Evolutionary conservation across 1,284 basidiomycete species (phyloP).

Genomic region (Tylopilus microsporus): DNA sequence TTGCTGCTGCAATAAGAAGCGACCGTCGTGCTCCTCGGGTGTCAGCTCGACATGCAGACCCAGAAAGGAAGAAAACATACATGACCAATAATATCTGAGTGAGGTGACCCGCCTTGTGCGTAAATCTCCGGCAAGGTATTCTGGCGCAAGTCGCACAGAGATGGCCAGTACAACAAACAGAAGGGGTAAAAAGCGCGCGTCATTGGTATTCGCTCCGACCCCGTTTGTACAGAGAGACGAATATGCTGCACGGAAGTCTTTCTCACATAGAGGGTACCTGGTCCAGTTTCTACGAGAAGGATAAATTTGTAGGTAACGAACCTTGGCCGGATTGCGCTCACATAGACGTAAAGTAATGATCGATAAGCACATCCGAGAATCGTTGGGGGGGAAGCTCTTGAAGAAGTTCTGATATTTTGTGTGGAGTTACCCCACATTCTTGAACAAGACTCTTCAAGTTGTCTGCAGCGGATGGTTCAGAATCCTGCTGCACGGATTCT

Average conservation of each 20-base stretch:
- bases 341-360: constrained; percentile 75
- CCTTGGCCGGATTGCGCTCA: constrained; percentile 34
- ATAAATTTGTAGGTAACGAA: constrained; percentile 4
- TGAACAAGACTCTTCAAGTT: constrained; percentile 78
- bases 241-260: constrained; percentile 78
- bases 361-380: constrained; percentile 68
- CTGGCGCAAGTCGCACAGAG: constrained; percentile 79
- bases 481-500: constrained; percentile 46
- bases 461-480: constrained; percentile 69
- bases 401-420: constrained; percentile 84
- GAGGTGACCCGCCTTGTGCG: constrained; percentile 72
- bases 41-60: constrained; percentile 12
- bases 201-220: constrained; percentile 67
- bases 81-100: constrained; percentile 89
- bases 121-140: constrained; percentile 76
- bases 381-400: constrained; percentile 79
- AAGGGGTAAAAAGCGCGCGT: constrained; percentile 84
- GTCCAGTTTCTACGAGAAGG: constrained; percentile 74
- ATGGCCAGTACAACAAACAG: constrained; percentile 93
- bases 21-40: constrained; percentile 66
- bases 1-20: constrained; percentile 82
- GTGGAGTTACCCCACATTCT: constrained; percentile 85
- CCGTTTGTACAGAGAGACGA: constrained; percentile 74
- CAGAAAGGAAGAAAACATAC: constrained; percentile 45
- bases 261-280: constrained; percentile 88